A percentile compares a stretch with the other conserved stretches of the same genome.
Evolutionary conservation across 495 filamentous ascomycete species (phyloP).

Genomic region (Lophium mytilinum): DNA sequence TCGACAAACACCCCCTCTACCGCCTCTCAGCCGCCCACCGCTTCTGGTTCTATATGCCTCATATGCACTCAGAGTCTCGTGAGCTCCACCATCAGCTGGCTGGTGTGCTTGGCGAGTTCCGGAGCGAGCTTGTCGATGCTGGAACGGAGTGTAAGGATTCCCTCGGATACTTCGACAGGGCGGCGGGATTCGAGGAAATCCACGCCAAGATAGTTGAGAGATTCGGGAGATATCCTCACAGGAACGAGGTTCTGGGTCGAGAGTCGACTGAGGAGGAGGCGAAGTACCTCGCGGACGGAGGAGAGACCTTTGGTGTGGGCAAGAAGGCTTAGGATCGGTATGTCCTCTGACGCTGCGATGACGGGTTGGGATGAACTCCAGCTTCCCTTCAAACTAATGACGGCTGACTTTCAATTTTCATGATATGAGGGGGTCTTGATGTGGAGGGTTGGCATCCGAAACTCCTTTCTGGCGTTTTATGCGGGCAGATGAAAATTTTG

Average conservation of each 20-base stretch:
- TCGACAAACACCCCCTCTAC: constrained; percentile 17
- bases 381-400: too few relatives aligned
- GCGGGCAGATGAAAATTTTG: too few relatives aligned
- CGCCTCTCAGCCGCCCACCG: constrained; percentile 15
- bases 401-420: too few relatives aligned
- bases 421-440: too few relatives aligned
- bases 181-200: constrained; percentile 15
- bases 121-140: constrained; percentile 15
- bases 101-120: constrained; percentile 18
- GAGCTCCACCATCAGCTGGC: constrained; percentile 26
- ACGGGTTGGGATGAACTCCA: too few relatives aligned
- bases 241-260: constrained; percentile 33
- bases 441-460: too few relatives aligned
- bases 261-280: constrained; percentile 30
- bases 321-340: background rate
- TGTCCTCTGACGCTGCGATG: too few relatives aligned
- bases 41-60: constrained; percentile 39
- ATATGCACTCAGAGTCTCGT: constrained; percentile 39
- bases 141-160: constrained; percentile 7
- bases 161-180: background rate
- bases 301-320: constrained; percentile 33
- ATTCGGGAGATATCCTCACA: constrained; percentile 39
- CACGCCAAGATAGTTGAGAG: constrained; percentile 30
- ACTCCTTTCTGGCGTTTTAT: too few relatives aligned
- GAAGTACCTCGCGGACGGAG: constrained; percentile 28